Percentiles rank a stretch among this genome's conserved stretches.
These are phyloP conservation scores for Entomortierella lignicola DNA, from an alignment of 192 early-diverging fungal species.

Conservation along the genomic window DNA sequence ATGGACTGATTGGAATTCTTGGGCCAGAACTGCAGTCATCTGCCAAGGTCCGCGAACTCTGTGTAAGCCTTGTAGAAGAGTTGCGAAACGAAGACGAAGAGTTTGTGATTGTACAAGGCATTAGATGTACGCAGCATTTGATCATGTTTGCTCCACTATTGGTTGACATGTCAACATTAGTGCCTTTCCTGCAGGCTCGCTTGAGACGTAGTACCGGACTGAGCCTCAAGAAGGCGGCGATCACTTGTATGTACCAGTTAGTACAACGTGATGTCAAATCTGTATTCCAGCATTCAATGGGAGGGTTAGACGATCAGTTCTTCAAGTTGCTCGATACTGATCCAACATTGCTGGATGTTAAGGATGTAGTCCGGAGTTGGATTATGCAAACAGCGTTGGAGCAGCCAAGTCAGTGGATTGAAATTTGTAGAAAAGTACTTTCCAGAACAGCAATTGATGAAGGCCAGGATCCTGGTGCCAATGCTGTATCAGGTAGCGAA, in stretches of 20 bases:
- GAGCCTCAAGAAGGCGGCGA: constrained; percentile 75
- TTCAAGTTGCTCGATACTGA: constrained; percentile 86
- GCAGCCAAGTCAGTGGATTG: constrained; percentile 84
- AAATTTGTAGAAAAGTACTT: constrained; percentile 82
- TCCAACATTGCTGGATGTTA: constrained; percentile 66
- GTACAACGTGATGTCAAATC: constrained; percentile 78
- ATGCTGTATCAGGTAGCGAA: constrained; percentile 3
- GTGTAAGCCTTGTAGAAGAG: constrained; percentile 82
- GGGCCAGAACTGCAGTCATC: constrained; percentile 92
- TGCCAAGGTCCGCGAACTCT: constrained; percentile 78
- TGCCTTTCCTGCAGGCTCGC: constrained; percentile 82
- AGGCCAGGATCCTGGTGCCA: constrained; percentile 25
- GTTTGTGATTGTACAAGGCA: constrained; percentile 83
- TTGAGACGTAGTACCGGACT: constrained; percentile 67
- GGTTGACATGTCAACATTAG: constrained; percentile 72
- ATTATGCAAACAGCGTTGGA: constrained; percentile 69
- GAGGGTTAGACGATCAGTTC: constrained; percentile 80
- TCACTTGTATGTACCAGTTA: constrained; percentile 89
- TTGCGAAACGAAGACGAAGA: constrained; percentile 81
- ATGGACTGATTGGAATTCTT: constrained; percentile 87
- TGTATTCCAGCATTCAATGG: constrained; percentile 72
- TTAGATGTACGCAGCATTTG: constrained; percentile 88
- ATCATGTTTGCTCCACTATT: constrained; percentile 89
- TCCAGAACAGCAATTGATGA: constrained; percentile 70
- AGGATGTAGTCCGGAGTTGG: constrained; percentile 70